Conservation (phyloP, 805 yeast genomes). For the Cyberlindnera bimundalis region DNA sequence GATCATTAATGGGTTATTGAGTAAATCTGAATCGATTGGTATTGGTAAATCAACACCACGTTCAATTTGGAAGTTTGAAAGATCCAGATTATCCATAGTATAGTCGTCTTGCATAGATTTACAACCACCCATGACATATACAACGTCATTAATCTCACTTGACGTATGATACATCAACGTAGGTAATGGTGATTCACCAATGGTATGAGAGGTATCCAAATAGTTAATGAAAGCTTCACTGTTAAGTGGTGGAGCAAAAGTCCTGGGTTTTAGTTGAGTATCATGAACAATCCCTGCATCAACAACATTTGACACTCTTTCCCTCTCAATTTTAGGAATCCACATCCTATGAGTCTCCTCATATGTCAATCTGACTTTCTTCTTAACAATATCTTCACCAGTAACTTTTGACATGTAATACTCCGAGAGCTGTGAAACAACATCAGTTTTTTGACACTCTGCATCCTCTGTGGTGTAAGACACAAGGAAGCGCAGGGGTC, state of each 20-base stretch:
- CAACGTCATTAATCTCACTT: slow-evolving; percentile 35
- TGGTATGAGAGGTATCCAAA: slow-evolving; percentile 30
- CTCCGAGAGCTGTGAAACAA: no score
- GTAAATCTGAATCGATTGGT: slow-evolving; percentile 40
- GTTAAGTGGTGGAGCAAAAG: slow-evolving; percentile 1
- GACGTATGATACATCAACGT: slow-evolving; percentile 42
- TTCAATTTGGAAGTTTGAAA: slow-evolving; percentile 32
- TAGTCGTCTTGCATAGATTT: slow-evolving; percentile 6
- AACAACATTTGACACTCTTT: not conserved
- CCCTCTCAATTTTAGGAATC: no score
- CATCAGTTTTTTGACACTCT: no score
- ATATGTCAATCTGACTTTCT: no score
- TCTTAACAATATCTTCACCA: not conserved
- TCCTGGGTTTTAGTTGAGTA: not conserved
- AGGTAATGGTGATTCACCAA: slow-evolving; percentile 40
- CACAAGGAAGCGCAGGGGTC: no score
- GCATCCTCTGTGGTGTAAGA: no score
- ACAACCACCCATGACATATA: slow-evolving; percentile 46
- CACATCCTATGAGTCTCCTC: no score
- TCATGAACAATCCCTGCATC: not conserved
- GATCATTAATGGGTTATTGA: slow-evolving; percentile 40
- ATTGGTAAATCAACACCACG: slow-evolving; percentile 43
- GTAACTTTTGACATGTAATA: no score
- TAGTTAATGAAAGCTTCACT: slow-evolving; percentile 19
- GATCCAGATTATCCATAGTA: slow-evolving; percentile 21